These are phyloP conservation scores for Leptomonas seymouri DNA, from an alignment of 208 protist species.

Conservation along the genomic window DNA sequence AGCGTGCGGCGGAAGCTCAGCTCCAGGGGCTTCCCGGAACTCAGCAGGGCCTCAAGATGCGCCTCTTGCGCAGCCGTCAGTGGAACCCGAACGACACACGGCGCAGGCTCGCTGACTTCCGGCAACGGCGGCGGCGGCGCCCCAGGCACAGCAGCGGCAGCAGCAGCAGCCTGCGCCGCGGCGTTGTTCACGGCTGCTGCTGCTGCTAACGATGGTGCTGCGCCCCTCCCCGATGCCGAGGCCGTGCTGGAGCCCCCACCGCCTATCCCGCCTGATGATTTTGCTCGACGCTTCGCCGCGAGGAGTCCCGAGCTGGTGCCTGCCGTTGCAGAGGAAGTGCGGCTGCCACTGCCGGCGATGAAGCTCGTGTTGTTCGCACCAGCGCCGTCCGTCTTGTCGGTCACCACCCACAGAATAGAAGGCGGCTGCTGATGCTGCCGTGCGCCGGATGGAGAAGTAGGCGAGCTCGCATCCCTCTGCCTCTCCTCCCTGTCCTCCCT, in stretches of 20 bases:
- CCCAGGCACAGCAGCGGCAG: constrained; percentile 17
- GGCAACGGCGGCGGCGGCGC: constrained; percentile 46
- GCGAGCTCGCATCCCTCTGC: background rate
- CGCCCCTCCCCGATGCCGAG: background rate
- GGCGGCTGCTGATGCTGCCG: background rate
- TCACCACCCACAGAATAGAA: constrained; percentile 41
- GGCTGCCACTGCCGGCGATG: background rate
- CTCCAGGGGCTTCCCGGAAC: constrained; percentile 49
- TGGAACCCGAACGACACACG: constrained; percentile 80
- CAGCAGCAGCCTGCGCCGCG: constrained; percentile 1
- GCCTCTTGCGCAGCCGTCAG: constrained; percentile 54
- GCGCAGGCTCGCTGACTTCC: constrained; percentile 44
- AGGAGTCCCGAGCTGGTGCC: background rate
- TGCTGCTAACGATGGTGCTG: background rate
- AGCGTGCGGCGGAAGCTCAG: constrained; percentile 69
- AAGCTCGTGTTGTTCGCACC: background rate
- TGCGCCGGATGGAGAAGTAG: background rate
- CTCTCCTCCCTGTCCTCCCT: background rate
- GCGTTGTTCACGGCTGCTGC: constrained; percentile 1
- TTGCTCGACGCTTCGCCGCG: constrained; percentile 32
- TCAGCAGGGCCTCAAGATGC: constrained; percentile 54
- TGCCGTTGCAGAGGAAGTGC: background rate
- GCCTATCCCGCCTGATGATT: constrained; percentile 8
- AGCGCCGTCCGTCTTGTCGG: constrained; percentile 20
- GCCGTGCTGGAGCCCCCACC: background rate